Percentiles rank a stretch among this genome's conserved stretches.
phyloP scores from a whole-genome alignment of 108 stramenopile species.

The Skeletonema marinoi region DNA sequence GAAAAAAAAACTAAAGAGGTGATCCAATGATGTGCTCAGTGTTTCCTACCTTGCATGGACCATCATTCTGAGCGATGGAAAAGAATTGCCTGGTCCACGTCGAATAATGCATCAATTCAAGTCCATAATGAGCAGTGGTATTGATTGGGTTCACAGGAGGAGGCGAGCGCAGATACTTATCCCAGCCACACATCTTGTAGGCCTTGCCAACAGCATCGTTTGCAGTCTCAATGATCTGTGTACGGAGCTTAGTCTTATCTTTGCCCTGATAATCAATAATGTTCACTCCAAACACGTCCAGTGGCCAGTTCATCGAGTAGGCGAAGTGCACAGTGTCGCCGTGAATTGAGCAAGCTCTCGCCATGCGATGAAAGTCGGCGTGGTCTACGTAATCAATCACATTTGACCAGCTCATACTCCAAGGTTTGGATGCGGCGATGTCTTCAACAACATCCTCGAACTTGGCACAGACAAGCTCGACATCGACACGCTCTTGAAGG shows the following conservation, averaged over 20 bases:
- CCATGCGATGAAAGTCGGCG: constrained; percentile 21
- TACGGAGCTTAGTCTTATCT: background rate
- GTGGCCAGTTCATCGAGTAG: constrained; percentile 46
- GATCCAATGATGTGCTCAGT: background rate
- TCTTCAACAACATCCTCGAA: constrained; percentile 31
- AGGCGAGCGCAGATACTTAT: constrained; percentile 21
- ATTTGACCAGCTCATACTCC: constrained; percentile 43
- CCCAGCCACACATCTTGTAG: constrained; percentile 21
- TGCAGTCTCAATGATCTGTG: constrained; percentile 3
- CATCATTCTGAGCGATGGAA: constrained; percentile 3
- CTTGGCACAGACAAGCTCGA: constrained; percentile 10
- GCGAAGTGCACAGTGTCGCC: constrained; percentile 30
- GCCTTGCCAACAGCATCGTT: background rate
- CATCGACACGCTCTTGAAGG: constrained; percentile 1
- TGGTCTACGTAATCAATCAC: constrained; percentile 32
- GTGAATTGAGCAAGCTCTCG: constrained; percentile 9
- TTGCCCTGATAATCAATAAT: constrained; percentile 21
- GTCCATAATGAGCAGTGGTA: constrained; percentile 15
- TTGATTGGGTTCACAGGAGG: constrained; percentile 39
- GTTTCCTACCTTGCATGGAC: constrained; percentile 13
- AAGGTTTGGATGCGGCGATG: constrained; percentile 27
- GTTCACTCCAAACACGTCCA: constrained; percentile 12
- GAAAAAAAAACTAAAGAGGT: too few relatives aligned
- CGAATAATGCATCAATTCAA: constrained; percentile 6
- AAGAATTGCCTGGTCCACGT: constrained; percentile 14